Evolutionary conservation across 2,329 filamentous ascomycete species (phyloP).

Genomic region (Calonectria crousiana): DNA sequence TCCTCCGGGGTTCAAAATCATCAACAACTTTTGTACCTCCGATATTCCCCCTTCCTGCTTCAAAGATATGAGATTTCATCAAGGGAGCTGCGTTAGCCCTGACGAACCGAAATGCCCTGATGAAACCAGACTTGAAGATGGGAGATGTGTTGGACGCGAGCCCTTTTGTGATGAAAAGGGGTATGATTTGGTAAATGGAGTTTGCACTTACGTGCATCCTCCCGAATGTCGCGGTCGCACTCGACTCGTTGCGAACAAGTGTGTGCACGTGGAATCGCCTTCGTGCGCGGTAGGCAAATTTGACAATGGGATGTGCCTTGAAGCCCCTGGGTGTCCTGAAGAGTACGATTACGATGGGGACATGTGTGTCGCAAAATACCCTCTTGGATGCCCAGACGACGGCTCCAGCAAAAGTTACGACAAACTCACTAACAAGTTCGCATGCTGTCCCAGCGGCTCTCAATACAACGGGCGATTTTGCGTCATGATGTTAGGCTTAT

Average conservation of each 20-base stretch:
- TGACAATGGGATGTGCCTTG: background rate
- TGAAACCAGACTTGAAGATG: background rate
- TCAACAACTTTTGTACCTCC: background rate
- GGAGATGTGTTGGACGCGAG: background rate
- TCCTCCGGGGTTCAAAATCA: background rate
- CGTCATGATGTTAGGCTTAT: no score
- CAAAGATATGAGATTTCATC: background rate
- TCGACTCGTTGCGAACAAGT: background rate
- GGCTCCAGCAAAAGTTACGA: background rate
- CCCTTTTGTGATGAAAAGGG: background rate
- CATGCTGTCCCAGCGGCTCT: no score
- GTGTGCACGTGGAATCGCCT: background rate
- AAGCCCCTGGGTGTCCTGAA: background rate
- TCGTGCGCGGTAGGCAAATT: background rate
- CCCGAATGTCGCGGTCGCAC: background rate
- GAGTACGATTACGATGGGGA: background rate
- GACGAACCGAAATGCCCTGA: background rate
- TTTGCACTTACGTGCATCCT: background rate
- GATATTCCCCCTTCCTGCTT: background rate
- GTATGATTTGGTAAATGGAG: background rate
- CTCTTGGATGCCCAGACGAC: background rate
- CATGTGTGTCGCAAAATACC: background rate
- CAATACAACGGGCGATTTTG: no score
- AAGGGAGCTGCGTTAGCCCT: background rate
- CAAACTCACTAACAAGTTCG: no score